These are phyloP conservation scores for Parastagonospora avenae DNA, from an alignment of 2,329 filamentous ascomycete genomes.

Conservation along the genomic window DNA sequence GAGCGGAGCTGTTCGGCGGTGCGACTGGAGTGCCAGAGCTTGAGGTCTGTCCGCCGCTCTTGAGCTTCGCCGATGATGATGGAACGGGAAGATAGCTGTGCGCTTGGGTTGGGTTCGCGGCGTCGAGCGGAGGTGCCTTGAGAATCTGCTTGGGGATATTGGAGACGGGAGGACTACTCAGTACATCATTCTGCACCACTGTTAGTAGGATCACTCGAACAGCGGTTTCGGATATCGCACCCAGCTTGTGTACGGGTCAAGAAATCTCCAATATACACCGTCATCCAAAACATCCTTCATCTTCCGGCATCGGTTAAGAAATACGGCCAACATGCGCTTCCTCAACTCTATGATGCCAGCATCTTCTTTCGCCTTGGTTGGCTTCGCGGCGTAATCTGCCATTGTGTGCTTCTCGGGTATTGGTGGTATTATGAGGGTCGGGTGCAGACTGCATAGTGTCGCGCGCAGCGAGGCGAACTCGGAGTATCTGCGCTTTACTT, in stretches of 20 bases:
- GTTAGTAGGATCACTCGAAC: conserved; percentile 1
- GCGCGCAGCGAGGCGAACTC: conserved; percentile 92
- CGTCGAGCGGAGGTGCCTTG: conserved; percentile 92
- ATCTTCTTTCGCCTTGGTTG: conserved; percentile 97
- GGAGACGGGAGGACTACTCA: conserved; percentile 86
- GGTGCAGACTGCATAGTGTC: conserved; percentile 88
- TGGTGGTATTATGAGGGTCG: conserved; percentile 91
- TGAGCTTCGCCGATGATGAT: conserved; percentile 83
- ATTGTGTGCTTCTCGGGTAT: conserved; percentile 99
- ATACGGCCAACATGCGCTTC: conserved; percentile 96
- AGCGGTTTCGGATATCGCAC: conserved; percentile 56
- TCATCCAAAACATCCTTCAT: conserved; percentile 94
- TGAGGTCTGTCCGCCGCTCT: conserved; percentile 54
- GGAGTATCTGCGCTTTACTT: conserved; percentile 93
- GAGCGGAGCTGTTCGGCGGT: conserved; percentile 57
- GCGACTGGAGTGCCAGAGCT: conserved; percentile 60
- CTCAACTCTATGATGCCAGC: conserved; percentile 94
- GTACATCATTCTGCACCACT: conserved; percentile 77
- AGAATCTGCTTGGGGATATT: conserved; percentile 93
- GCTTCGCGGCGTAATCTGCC: conserved; percentile 97
- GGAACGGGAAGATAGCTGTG: conserved; percentile 90
- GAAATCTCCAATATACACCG: conserved; percentile 95
- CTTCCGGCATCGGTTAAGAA: conserved; percentile 87
- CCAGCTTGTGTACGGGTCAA: conserved; percentile 99
- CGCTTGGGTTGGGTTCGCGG: conserved; percentile 86